A percentile compares a stretch with the other conserved stretches of the same genome.
Conservation (phyloP, 148 eudicot genomes). For the Diospyros lotus region DNA sequence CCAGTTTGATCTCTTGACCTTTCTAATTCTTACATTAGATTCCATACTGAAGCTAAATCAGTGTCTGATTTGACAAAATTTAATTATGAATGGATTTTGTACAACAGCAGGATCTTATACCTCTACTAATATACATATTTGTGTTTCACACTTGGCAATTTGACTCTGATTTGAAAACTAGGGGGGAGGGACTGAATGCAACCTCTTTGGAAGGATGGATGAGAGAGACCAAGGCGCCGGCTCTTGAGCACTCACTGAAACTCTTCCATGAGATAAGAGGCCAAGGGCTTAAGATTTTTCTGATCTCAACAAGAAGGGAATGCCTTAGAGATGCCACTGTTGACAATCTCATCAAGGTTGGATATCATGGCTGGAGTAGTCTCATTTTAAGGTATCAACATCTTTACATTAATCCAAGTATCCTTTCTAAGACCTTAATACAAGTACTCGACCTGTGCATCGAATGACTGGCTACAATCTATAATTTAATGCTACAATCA, state of each 20-base stretch:
- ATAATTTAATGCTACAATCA: too few relatives aligned
- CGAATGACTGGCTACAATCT: too few relatives aligned
- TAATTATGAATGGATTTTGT: too few relatives aligned
- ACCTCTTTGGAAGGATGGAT: conserved; percentile 47
- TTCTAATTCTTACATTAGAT: too few relatives aligned
- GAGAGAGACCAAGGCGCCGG: conserved; percentile 37
- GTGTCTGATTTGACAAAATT: too few relatives aligned
- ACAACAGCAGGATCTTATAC: too few relatives aligned
- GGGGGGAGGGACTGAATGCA: conserved; percentile 42
- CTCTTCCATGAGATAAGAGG: conserved; percentile 38
- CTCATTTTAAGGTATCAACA: conserved; percentile 38
- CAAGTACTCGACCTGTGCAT: background rate
- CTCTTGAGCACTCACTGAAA: conserved; percentile 34
- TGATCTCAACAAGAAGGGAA: conserved; percentile 49
- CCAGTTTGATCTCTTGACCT: too few relatives aligned
- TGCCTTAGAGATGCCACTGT: conserved; percentile 42
- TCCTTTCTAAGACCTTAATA: background rate
- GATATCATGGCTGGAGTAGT: conserved; percentile 45
- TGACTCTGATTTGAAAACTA: background rate
- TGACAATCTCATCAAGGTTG: conserved; percentile 48
- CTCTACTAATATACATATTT: too few relatives aligned
- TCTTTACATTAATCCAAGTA: background rate
- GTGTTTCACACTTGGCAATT: too few relatives aligned
- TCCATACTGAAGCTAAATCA: too few relatives aligned
- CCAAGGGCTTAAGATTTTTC: conserved; percentile 32